These are phyloP conservation scores for Aegilops speltoides DNA, from an alignment of 176 grass and related monocot genomes.

Conservation along the genomic window DNA sequence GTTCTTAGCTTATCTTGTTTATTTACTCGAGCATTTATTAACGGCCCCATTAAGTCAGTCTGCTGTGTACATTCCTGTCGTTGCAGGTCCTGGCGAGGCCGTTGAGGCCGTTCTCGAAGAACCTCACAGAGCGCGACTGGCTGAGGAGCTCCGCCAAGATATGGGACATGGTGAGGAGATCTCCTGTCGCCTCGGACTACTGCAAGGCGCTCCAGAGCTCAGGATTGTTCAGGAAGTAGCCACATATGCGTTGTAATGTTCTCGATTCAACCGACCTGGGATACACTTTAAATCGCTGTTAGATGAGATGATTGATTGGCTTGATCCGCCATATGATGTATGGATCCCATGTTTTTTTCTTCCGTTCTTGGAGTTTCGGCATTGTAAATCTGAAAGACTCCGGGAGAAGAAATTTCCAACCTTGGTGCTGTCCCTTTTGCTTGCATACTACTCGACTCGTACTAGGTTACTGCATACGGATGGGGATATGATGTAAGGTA, in stretches of 20 bases:
- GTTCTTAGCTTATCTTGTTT: neutral
- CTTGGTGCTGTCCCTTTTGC: neutral
- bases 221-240: conserved; percentile 75
- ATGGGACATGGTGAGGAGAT: conserved; percentile 89
- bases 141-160: conserved; percentile 84
- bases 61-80: neutral
- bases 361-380: neutral
- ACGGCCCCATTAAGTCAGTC: neutral
- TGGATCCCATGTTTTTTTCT: neutral
- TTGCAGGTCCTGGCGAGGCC: conserved; percentile 71
- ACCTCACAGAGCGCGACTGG: conserved; percentile 85
- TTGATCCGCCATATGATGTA: neutral
- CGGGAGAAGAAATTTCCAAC: neutral
- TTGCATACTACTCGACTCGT: neutral
- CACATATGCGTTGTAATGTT: neutral
- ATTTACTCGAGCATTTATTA: neutral
- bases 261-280: neutral
- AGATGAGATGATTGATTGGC: neutral
- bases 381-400: neutral
- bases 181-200: conserved; percentile 63
- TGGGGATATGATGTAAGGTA: neutral
- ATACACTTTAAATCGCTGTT: neutral
- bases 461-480: neutral
- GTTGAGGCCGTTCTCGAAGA: conserved; percentile 60
- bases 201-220: conserved; percentile 80